phyloP scores from a whole-genome alignment of 371 early-diverging fungal species.

The Fennellomyces sp. region DNA sequence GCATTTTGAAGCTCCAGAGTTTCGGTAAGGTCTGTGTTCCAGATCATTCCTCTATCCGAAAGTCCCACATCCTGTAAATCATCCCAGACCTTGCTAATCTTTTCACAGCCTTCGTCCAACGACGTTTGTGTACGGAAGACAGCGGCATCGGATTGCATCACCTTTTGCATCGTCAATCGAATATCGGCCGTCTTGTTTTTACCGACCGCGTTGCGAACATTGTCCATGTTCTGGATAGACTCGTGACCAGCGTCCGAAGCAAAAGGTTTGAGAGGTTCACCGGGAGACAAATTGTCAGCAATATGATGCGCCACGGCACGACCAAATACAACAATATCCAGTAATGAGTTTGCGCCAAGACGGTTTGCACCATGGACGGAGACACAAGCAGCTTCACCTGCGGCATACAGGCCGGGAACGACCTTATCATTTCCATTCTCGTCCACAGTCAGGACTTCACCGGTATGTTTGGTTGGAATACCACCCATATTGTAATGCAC shows the following conservation, averaged over 20 bases:
- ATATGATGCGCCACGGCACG: conserved; percentile 96
- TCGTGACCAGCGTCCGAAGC: conserved; percentile 84
- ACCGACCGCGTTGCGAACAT: conserved; percentile 85
- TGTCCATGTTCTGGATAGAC: conserved; percentile 93
- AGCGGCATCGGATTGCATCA: conserved; percentile 97
- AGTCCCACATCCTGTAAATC: conserved; percentile 85
- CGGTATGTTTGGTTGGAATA: conserved; percentile 96
- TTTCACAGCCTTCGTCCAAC: conserved; percentile 79
- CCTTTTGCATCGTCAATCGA: conserved; percentile 95
- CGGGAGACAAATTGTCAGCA: conserved; percentile 84
- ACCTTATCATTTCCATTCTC: conserved; percentile 77
- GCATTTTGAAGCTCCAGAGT: conserved; percentile 96
- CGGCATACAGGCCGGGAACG: conserved; percentile 94
- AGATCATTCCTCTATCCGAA: conserved; percentile 93
- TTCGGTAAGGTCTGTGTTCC: conserved; percentile 97
- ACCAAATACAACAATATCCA: conserved; percentile 97
- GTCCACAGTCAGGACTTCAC: conserved; percentile 86
- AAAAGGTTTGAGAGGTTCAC: conserved; percentile 83
- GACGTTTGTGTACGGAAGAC: conserved; percentile 95
- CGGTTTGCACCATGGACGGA: conserved; percentile 98
- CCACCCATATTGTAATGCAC: conserved; percentile 99
- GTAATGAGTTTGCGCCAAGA: conserved; percentile 95
- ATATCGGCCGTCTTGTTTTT: conserved; percentile 83
- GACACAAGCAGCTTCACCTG: conserved; percentile 93
- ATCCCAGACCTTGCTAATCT: conserved; percentile 85